Evolutionary conservation across 169 alveolate species (phyloP), one percentile per base, ranked within the genome.

Genomic region (Eimeria necatrix): DNA sequence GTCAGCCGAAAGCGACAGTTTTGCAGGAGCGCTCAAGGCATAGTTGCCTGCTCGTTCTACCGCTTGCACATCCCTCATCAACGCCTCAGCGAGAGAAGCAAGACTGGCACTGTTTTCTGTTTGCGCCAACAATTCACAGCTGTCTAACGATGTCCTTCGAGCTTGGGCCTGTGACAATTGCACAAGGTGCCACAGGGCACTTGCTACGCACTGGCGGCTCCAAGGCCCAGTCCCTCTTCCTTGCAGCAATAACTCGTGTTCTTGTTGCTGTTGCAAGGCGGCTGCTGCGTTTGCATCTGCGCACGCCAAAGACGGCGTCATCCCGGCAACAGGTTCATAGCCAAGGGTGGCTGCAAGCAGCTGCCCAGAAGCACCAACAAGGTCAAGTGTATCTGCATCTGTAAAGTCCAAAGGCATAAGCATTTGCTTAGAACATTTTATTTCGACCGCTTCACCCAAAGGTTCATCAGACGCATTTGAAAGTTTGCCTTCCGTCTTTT

Each of bases 211-310:
- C 61, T 84, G 91, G n/a, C 91, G 73, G 78, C 91, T 84, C 91
- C 91, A 84, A 59, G 91, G 78, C 48, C 91, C 91, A 53, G 16
- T 41, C 52, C 91, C 91, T 51, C n/a, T 32, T 20, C 91, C 91
- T 26, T 52, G 91, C n/a, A 84, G 78, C 24, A 84, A 41, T 76
- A 84, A 32, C 61, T 84, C 91, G 12, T 84, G 78, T 49, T 49
- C 91, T 41, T 59, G 78, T 41, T 84, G 53, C 91, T 84, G 91
- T 41, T 59, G 61, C 85, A 86, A 48, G 59, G 70, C 22, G 5
- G 83, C 18, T 18, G 18, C 71, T 22, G 84, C 32, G 3, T 22
- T 22, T 8, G 53, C 70, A 4, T 16, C 84, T n/a, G 32, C 83
- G 7, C 24, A 24, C 5, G 14, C 64, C 8, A 8, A 8, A 4